These are phyloP conservation scores for Cryptococcus maquisensis DNA, from an alignment of 1,284 basidiomycete genomes.

Conservation along the genomic window DNA sequence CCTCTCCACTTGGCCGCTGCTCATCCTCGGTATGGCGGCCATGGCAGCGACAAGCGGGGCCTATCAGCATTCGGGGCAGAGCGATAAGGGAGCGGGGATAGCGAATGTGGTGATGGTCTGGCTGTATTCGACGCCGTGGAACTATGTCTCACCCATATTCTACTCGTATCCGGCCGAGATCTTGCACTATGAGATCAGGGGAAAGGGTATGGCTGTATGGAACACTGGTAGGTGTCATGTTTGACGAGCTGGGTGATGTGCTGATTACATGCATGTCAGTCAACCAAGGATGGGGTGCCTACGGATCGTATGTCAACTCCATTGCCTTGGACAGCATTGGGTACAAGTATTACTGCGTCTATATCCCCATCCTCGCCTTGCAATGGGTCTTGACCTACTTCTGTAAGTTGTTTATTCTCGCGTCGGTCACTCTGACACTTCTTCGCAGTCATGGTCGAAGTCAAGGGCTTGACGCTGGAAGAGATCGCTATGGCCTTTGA, in stretches of 20 bases:
- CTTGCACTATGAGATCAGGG: constrained; percentile 6
- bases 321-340: constrained; percentile 10
- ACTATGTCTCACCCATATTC: constrained; percentile 13
- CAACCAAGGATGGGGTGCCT: constrained; percentile 16
- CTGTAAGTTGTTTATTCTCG: neutral
- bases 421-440: neutral
- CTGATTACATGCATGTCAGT: neutral
- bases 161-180: constrained; percentile 9
- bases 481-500: constrained; percentile 45
- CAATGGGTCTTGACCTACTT: constrained; percentile 11
- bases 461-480: constrained; percentile 46
- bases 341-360: constrained; percentile 12
- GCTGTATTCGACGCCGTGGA: constrained; percentile 18
- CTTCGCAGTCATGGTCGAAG: constrained; percentile 46
- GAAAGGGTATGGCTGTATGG: constrained; percentile 18
- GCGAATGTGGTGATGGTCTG: constrained; percentile 17
- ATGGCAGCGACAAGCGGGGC: constrained; percentile 10
- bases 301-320: constrained; percentile 15
- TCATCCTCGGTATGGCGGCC: constrained; percentile 13
- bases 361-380: constrained; percentile 6
- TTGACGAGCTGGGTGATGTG: too few species aligned
- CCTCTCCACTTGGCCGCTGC: constrained; percentile 17
- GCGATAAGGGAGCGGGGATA: constrained; percentile 6
- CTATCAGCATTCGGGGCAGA: neutral
- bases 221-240: constrained; percentile 5